A percentile compares a stretch with the other conserved stretches of the same genome.
These are phyloP conservation scores for Colletotrichum karsti DNA, from an alignment of 2,329 filamentous ascomycete species.

Conservation along the genomic window DNA sequence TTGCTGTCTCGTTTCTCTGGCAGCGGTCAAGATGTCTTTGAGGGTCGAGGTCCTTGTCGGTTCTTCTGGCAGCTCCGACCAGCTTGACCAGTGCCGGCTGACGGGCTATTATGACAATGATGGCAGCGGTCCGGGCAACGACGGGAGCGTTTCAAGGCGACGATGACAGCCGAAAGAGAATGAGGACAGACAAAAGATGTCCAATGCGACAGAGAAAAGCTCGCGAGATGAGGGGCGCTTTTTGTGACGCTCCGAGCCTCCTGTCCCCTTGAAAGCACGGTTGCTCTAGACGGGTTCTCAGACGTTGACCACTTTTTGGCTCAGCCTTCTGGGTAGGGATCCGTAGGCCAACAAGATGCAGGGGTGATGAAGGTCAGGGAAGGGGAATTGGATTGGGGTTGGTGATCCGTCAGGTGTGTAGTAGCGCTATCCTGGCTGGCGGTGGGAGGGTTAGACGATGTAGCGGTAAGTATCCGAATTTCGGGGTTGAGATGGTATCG, in stretches of 20 bases:
- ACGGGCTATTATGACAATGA: background rate
- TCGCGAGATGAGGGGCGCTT: slow-evolving; percentile 22
- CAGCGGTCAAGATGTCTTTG: slow-evolving; percentile 3
- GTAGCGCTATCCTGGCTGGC: slow-evolving; percentile 9
- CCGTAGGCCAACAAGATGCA: slow-evolving; percentile 21
- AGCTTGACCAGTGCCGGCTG: slow-evolving; percentile 7
- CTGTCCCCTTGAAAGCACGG: slow-evolving; percentile 23
- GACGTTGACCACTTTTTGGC: slow-evolving; percentile 26
- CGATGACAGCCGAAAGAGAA: background rate
- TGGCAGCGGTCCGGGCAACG: background rate
- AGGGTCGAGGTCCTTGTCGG: background rate
- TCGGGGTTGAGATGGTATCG: background rate
- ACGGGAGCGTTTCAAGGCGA: background rate
- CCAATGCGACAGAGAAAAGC: background rate
- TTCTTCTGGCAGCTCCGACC: slow-evolving; percentile 13
- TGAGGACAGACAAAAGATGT: slow-evolving; percentile 3
- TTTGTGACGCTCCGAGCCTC: slow-evolving; percentile 27
- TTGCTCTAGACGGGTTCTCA: slow-evolving; percentile 18
- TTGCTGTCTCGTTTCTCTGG: slow-evolving; percentile 1
- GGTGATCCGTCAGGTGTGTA: slow-evolving; percentile 24
- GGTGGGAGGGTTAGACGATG: background rate
- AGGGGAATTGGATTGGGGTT: slow-evolving; percentile 19
- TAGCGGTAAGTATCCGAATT: background rate
- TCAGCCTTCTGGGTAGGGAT: slow-evolving; percentile 25
- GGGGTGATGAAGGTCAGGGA: slow-evolving; percentile 8